Percentiles rank a stretch among this genome's conserved stretches.
These are phyloP conservation scores for Leucoagaricus sp. DNA, from an alignment of 1,284 basidiomycete species.

Conservation along the genomic window DNA sequence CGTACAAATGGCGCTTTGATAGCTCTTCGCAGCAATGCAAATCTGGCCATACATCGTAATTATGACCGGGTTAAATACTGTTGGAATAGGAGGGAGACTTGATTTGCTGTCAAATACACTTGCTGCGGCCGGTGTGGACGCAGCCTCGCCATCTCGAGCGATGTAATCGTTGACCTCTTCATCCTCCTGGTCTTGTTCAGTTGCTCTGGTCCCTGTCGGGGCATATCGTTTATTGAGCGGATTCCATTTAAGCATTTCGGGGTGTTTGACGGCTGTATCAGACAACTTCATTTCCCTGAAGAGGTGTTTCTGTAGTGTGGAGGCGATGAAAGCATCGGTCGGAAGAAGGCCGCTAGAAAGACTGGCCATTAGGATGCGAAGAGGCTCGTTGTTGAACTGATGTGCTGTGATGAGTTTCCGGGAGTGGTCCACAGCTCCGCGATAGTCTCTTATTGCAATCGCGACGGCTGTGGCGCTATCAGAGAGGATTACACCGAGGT, in stretches of 20 bases:
- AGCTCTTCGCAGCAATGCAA: constrained; percentile 83
- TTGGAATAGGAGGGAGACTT: constrained; percentile 50
- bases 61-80: constrained; percentile 72
- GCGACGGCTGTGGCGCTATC: constrained; percentile 60
- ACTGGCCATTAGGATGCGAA: constrained; percentile 71
- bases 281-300: constrained; percentile 74
- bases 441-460: constrained; percentile 55
- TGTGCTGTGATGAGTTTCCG: constrained; percentile 71
- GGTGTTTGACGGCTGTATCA: constrained; percentile 62
- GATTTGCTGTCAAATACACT: constrained; percentile 2
- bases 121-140: not conserved
- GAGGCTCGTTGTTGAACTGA: constrained; percentile 83
- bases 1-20: constrained; percentile 89
- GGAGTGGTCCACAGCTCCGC: constrained; percentile 66
- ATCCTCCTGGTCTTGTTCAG: constrained; percentile 19
- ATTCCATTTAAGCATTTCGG: constrained; percentile 63
- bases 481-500: not conserved
- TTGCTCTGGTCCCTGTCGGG: constrained; percentile 31
- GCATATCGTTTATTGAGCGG: constrained; percentile 53
- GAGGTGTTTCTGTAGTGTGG: constrained; percentile 80
- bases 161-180: constrained; percentile 15
- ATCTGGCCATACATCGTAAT: constrained; percentile 88
- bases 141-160: not conserved
- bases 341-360: constrained; percentile 69
- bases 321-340: constrained; percentile 73